Evolutionary conservation across 2,329 filamentous ascomycete genomes (phyloP).

Genomic region (Zymoseptoria tritici): DNA sequence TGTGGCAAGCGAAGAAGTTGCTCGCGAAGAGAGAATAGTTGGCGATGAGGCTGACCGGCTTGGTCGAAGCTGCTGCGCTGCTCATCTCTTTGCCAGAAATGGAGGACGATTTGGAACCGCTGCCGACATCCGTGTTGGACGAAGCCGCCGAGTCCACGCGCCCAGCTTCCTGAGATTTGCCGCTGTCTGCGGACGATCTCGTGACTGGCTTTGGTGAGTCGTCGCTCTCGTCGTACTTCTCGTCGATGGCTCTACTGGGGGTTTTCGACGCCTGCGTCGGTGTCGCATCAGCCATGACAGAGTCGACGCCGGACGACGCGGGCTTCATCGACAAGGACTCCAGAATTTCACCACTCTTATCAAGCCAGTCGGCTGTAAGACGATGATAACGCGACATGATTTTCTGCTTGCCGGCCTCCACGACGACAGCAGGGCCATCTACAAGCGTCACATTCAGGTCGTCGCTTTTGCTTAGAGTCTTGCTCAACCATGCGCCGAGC

Average conservation of each 20-base stretch:
- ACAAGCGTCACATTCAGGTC: slow-evolving; percentile 46
- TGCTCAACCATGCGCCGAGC: slow-evolving; percentile 58
- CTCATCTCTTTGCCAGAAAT: background rate
- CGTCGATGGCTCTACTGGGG: slow-evolving; percentile 16
- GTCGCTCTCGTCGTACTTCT: slow-evolving; percentile 20
- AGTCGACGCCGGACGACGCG: slow-evolving; percentile 11
- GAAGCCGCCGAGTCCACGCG: slow-evolving; percentile 5
- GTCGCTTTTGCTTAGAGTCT: slow-evolving; percentile 44
- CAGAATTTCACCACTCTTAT: slow-evolving; percentile 63
- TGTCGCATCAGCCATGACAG: slow-evolving; percentile 18
- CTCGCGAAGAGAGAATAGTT: slow-evolving; percentile 74
- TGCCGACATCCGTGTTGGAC: slow-evolving; percentile 19
- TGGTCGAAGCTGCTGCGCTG: slow-evolving; percentile 16
- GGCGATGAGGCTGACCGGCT: slow-evolving; percentile 69
- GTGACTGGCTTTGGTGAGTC: slow-evolving; percentile 4
- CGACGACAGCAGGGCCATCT: slow-evolving; percentile 39
- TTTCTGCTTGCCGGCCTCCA: slow-evolving; percentile 30
- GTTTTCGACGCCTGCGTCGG: slow-evolving; percentile 2
- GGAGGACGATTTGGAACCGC: slow-evolving; percentile 7
- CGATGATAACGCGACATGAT: slow-evolving; percentile 48
- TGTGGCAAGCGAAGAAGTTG: slow-evolving; percentile 64
- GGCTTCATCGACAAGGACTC: slow-evolving; percentile 23
- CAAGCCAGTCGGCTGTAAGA: slow-evolving; percentile 62
- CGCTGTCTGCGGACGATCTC: slow-evolving; percentile 5
- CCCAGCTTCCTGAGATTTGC: background rate